phyloP scores from a whole-genome alignment of 1,139 yeast species.

The Diutina ranongensis region DNA sequence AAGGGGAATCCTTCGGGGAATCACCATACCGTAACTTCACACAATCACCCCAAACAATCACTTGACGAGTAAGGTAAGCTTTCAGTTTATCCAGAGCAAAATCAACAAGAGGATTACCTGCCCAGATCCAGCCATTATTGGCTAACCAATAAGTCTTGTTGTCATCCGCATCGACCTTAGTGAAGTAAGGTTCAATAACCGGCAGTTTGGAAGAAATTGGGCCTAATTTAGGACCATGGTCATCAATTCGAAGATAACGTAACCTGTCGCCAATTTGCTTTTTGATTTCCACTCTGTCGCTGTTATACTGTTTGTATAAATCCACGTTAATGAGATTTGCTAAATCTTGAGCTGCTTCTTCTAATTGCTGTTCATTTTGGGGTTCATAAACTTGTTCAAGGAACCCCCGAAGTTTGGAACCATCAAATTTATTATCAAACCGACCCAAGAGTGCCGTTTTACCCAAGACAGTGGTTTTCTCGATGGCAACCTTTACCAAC shows the following conservation, averaged over 20 bases:
- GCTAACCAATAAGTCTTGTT: constrained; percentile 68
- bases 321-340: constrained; percentile 70
- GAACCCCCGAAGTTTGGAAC: constrained; percentile 36
- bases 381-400: constrained; percentile 22
- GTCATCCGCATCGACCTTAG: constrained; percentile 42
- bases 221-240: constrained; percentile 72
- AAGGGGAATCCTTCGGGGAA: constrained; percentile 72
- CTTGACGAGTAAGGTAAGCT: constrained; percentile 84
- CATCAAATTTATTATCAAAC: constrained; percentile 43
- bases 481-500: constrained; percentile 20
- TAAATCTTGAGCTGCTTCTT: constrained; percentile 32
- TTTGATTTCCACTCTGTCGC: constrained; percentile 52
- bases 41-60: constrained; percentile 97
- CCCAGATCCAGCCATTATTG: constrained; percentile 99
- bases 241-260: constrained; percentile 64
- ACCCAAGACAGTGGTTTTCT: constrained; percentile 20
- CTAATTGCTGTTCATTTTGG: constrained; percentile 21
- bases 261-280: constrained; percentile 66
- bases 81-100: constrained; percentile 75
- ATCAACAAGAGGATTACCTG: constrained; percentile 85
- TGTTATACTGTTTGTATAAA: constrained; percentile 65
- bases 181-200: constrained; percentile 78
- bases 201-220: constrained; percentile 44
- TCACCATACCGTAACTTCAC: constrained; percentile 82
- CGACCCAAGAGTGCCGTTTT: constrained; percentile 23